Percentiles rank a stretch among this genome's conserved stretches.
phyloP scores from a whole-genome alignment of 495 filamentous ascomycete genomes.

The Talaromyces nanjingensis region DNA sequence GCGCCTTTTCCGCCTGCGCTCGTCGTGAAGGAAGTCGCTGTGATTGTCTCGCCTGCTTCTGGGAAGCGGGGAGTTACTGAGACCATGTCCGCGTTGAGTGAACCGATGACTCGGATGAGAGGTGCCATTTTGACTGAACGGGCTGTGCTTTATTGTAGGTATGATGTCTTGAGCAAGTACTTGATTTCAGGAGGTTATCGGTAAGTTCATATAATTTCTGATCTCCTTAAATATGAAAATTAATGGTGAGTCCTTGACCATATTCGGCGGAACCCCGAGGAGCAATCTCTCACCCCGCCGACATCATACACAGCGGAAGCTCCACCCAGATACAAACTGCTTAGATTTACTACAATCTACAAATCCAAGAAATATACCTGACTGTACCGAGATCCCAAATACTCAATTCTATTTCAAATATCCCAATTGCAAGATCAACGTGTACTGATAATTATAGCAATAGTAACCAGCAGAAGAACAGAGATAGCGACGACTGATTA shows the following conservation, averaged over 20 bases:
- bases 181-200: neutral
- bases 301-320: neutral
- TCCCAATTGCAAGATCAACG: neutral
- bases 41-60: conserved; percentile 78
- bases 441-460: neutral
- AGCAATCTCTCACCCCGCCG: neutral
- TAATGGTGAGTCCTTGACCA: neutral
- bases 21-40: conserved; percentile 65
- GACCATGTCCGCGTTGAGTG: conserved; percentile 88
- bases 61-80: conserved; percentile 81
- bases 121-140: conserved; percentile 30
- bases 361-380: neutral
- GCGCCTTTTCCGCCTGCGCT: conserved; percentile 90
- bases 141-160: neutral
- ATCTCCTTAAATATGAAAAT: neutral
- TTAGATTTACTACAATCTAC: neutral
- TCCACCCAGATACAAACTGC: neutral
- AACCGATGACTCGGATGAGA: conserved; percentile 75
- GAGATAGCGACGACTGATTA: neutral
- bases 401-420: neutral
- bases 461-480: neutral
- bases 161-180: neutral
- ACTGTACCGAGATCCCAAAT: neutral
- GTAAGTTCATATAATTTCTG: neutral
- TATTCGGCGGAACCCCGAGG: neutral